Percentiles rank a stretch among this genome's conserved stretches.
Evolutionary conservation across 2,329 filamentous ascomycete species (phyloP).

Genomic region (Fusarium agapanthi): DNA sequence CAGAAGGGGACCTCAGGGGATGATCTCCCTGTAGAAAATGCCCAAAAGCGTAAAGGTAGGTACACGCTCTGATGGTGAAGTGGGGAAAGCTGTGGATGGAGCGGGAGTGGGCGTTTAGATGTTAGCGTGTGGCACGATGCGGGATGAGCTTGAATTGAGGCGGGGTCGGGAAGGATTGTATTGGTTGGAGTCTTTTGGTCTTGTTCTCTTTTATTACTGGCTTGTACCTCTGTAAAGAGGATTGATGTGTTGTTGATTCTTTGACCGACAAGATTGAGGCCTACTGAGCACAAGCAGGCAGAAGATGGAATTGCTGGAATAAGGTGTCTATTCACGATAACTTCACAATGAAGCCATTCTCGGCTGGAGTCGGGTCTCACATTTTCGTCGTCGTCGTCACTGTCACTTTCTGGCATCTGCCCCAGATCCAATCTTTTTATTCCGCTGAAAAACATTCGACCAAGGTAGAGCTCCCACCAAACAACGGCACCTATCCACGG

Average conservation of each 20-base stretch:
- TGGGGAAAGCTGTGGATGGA: conserved; percentile 7
- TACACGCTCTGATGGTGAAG: not conserved
- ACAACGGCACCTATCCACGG: conserved; percentile 9
- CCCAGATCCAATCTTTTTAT: conserved; percentile 14
- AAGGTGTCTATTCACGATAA: not conserved
- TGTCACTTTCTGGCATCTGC: not conserved
- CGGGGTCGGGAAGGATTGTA: conserved; percentile 26
- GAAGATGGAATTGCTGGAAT: not conserved
- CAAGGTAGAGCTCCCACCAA: conserved; percentile 18
- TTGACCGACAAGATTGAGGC: not conserved
- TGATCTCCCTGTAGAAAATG: not conserved
- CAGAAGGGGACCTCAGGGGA: not conserved
- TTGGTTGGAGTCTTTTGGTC: conserved; percentile 1
- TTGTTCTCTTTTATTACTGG: not conserved
- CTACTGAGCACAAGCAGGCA: not conserved
- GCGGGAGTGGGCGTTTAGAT: conserved; percentile 9
- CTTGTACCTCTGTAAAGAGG: not conserved
- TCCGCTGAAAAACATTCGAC: conserved; percentile 29
- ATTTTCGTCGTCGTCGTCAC: not conserved
- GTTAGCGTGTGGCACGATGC: conserved; percentile 25
- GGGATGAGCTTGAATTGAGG: conserved; percentile 30
- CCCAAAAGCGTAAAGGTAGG: conserved; percentile 9
- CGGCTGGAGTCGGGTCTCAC: conserved; percentile 29
- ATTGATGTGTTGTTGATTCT: conserved; percentile 2
- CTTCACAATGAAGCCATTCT: conserved; percentile 17